Evolutionary conservation across 805 yeast genomes (phyloP).

Genomic region (Saturnispora dispora): DNA sequence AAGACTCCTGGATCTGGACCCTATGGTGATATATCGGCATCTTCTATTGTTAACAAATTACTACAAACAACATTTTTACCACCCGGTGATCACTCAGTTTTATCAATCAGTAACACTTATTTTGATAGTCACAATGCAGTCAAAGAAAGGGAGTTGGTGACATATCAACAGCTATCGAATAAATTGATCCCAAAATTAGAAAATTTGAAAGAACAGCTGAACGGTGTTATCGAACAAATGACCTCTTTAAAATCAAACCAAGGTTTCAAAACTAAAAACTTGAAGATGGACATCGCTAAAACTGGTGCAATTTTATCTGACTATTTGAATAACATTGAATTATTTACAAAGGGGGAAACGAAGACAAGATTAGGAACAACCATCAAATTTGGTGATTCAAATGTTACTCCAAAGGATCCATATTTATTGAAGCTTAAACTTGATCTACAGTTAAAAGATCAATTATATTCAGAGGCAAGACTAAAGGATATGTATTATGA

Average conservation of each 20-base stretch:
- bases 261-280: conserved; percentile 50
- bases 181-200: conserved; percentile 47
- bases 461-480: conserved; percentile 54
- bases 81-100: conserved; percentile 30
- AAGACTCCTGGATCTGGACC: not conserved
- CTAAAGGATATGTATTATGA: conserved; percentile 57
- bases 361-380: conserved; percentile 26
- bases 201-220: conserved; percentile 44
- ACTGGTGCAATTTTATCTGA: conserved; percentile 49
- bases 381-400: conserved; percentile 16
- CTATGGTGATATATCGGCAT: not conserved
- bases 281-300: conserved; percentile 50
- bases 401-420: conserved; percentile 40
- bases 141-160: conserved; percentile 39
- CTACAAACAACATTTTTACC: conserved; percentile 40
- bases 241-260: conserved; percentile 37
- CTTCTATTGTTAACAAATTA: conserved; percentile 30
- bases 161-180: conserved; percentile 41
- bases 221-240: conserved; percentile 46
- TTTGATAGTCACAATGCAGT: conserved; percentile 25
- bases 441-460: conserved; percentile 58
- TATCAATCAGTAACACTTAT: conserved; percentile 26
- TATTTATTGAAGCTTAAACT: conserved; percentile 50
- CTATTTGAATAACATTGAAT: conserved; percentile 37
- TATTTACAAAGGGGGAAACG: conserved; percentile 30